Percentiles rank a stretch among this genome's conserved stretches.
Evolutionary conservation across 2,329 filamentous ascomycete genomes (phyloP).

Genomic region (Botryotinia narcissicola): DNA sequence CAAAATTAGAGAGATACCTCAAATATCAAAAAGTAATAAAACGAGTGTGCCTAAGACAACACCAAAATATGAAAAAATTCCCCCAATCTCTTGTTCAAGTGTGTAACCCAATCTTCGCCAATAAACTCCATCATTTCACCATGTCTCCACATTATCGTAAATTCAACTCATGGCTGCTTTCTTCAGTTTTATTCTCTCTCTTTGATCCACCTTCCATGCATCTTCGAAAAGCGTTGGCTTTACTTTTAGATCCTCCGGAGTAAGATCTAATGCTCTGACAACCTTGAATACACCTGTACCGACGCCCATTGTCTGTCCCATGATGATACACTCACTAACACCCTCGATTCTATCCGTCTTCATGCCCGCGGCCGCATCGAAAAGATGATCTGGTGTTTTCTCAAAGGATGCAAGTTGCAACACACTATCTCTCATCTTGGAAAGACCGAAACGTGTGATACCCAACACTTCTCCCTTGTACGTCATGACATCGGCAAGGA

Average conservation of each 20-base stretch:
- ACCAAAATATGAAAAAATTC: neutral
- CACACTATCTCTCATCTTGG: slow-evolving; percentile 94
- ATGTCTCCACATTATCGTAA: slow-evolving; percentile 6
- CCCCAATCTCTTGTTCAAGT: neutral
- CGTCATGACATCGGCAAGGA: slow-evolving; percentile 97
- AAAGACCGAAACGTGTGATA: slow-evolving; percentile 92
- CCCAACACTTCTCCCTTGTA: slow-evolving; percentile 97
- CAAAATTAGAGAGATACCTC: no score
- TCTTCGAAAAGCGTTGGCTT: slow-evolving; percentile 69
- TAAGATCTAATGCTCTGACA: slow-evolving; percentile 71
- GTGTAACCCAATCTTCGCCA: slow-evolving; percentile 5
- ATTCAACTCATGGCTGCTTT: neutral
- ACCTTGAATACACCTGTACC: slow-evolving; percentile 93
- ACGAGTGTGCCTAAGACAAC: no score
- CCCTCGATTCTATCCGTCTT: slow-evolving; percentile 91
- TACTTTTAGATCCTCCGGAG: slow-evolving; percentile 49
- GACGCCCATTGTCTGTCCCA: slow-evolving; percentile 90
- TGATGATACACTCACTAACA: slow-evolving; percentile 95
- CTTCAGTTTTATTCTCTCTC: slow-evolving; percentile 32
- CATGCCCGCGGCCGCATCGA: slow-evolving; percentile 88
- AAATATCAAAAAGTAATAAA: no score
- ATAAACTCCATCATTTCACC: slow-evolving; percentile 5
- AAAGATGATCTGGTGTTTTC: slow-evolving; percentile 96
- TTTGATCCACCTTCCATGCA: slow-evolving; percentile 48
- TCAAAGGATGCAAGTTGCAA: slow-evolving; percentile 94